phyloP scores from a whole-genome alignment of 495 filamentous ascomycete genomes.

The Podospora fimiseda region DNA sequence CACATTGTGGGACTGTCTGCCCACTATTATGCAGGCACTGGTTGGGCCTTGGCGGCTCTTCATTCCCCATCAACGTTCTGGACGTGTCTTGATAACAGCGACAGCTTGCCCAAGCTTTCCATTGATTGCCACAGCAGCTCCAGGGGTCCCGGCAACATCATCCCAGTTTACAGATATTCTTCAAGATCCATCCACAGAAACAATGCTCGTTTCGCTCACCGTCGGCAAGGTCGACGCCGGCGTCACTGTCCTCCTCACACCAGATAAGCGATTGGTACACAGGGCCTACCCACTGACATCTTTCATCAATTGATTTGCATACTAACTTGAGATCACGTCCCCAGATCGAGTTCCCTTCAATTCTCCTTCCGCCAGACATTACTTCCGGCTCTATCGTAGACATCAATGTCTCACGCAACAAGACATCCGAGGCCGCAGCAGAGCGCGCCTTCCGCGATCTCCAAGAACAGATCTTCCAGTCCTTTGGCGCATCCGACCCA shows the following conservation, averaged over 20 bases:
- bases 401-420: conserved; percentile 90
- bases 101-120: conserved; percentile 4
- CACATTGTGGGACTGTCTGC: too few species aligned
- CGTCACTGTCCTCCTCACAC: conserved; percentile 91
- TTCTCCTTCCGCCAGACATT: conserved; percentile 91
- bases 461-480: conserved; percentile 77
- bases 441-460: conserved; percentile 70
- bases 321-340: neutral
- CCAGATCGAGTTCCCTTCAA: conserved; percentile 98
- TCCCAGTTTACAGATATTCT: neutral
- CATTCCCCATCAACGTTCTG: too few species aligned
- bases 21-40: too few species aligned
- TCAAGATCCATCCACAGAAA: conserved; percentile 12
- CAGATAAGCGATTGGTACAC: conserved; percentile 91
- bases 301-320: neutral
- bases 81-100: too few species aligned
- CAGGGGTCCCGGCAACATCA: neutral
- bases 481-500: conserved; percentile 80
- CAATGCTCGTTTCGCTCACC: conserved; percentile 93
- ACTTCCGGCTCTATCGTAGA: conserved; percentile 94
- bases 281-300: neutral
- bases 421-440: conserved; percentile 63
- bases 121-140: too few species aligned
- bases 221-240: conserved; percentile 99
- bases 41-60: too few species aligned